Conservation (phyloP, 192 early-diverging fungal genomes). For the Obelidium mucronatum region DNA sequence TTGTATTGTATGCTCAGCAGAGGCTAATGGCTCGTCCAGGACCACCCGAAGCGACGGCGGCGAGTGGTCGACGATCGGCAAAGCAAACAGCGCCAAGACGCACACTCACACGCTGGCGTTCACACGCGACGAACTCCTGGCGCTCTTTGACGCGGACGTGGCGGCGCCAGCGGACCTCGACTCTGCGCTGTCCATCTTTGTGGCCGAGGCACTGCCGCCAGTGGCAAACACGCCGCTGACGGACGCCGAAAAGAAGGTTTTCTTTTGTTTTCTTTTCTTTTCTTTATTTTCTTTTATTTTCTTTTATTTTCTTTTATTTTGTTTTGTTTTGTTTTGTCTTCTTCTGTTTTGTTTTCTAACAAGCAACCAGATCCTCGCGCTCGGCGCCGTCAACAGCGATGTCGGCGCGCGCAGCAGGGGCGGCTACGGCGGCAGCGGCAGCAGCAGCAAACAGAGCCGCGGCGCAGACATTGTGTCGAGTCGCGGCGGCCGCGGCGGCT, state of each 20-base stretch:
- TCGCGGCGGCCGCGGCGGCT: slow-evolving; percentile 37
- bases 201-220: slow-evolving; percentile 28
- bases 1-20: too few species aligned
- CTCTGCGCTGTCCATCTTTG: slow-evolving; percentile 27
- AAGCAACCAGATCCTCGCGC: slow-evolving; percentile 40
- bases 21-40: too few species aligned
- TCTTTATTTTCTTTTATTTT: neutral
- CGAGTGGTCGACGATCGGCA: neutral
- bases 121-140: slow-evolving; percentile 52
- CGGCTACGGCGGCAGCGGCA: slow-evolving; percentile 32
- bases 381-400: slow-evolving; percentile 51
- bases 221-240: slow-evolving; percentile 53
- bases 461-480: slow-evolving; percentile 23
- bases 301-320: too few species aligned
- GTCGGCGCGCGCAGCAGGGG: slow-evolving; percentile 26
- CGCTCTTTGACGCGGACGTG: slow-evolving; percentile 44
- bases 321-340: neutral
- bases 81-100: neutral
- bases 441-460: neutral
- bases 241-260: slow-evolving; percentile 55
- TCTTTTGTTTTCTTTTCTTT: neutral
- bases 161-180: slow-evolving; percentile 40
- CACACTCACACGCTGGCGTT: slow-evolving; percentile 9
- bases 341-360: neutral
- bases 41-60: neutral